Percentiles rank a stretch among this genome's conserved stretches.
Conservation (phyloP, 2,329 filamentous ascomycete species). For the Grosmannia clavigera region DNA sequence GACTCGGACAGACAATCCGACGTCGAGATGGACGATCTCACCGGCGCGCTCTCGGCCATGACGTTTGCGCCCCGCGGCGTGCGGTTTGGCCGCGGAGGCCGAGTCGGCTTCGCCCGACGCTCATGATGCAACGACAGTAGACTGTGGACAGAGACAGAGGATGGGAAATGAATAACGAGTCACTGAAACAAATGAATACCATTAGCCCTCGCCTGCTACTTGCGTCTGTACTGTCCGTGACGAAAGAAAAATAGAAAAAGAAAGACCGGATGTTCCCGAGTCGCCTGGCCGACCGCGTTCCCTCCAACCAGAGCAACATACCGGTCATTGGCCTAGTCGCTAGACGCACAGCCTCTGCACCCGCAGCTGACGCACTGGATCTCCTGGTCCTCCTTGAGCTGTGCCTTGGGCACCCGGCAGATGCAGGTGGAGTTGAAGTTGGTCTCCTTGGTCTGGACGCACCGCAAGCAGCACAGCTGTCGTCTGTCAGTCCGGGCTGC, state of each 20-base stretch:
- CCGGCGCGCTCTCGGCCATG: slow-evolving; percentile 57
- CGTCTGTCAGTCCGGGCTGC: background rate
- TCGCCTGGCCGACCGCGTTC: background rate
- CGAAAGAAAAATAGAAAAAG: background rate
- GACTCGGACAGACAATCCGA: slow-evolving; percentile 1
- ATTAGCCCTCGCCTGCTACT: background rate
- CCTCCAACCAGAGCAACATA: background rate
- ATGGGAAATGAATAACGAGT: background rate
- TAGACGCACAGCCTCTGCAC: slow-evolving; percentile 76
- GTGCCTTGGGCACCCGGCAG: slow-evolving; percentile 80
- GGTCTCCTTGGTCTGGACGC: slow-evolving; percentile 98
- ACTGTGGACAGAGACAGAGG: background rate
- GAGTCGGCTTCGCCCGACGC: slow-evolving; percentile 38
- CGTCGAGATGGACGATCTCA: slow-evolving; percentile 43
- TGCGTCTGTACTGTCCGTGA: background rate
- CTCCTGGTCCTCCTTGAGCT: slow-evolving; percentile 80
- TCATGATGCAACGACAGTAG: slow-evolving; percentile 15
- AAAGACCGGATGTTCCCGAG: background rate
- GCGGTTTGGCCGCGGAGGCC: slow-evolving; percentile 47
- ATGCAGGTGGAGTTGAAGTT: slow-evolving; percentile 98
- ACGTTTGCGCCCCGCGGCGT: slow-evolving; percentile 58
- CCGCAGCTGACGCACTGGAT: slow-evolving; percentile 94
- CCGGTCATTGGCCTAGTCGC: background rate
- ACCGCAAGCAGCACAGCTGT: slow-evolving; percentile 84
- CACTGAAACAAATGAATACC: background rate